These are phyloP conservation scores for Phaeotremella skinneri DNA, from an alignment of 768 basidiomycete genomes.

Conservation along the genomic window DNA sequence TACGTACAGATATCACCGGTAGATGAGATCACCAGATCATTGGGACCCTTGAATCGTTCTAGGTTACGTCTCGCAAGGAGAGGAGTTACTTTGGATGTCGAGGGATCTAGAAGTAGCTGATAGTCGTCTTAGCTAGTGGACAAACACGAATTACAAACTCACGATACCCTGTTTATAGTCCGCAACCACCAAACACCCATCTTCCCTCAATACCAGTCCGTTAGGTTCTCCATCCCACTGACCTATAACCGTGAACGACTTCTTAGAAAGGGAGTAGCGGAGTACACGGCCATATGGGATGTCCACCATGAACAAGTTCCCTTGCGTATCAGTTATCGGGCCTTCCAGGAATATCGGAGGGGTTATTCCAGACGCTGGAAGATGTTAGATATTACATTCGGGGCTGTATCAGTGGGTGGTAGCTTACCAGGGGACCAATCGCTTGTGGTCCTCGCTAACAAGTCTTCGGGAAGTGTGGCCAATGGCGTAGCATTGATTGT, in stretches of 20 bases:
- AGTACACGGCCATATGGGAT: constrained; percentile 25
- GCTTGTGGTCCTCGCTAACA: background rate
- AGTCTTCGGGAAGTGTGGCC: constrained; percentile 8
- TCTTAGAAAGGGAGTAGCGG: background rate
- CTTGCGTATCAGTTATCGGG: constrained; percentile 23
- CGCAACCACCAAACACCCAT: constrained; percentile 23
- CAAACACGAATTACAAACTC: constrained; percentile 2
- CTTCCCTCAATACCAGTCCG: constrained; percentile 19
- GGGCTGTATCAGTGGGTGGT: background rate
- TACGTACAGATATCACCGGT: constrained; percentile 27
- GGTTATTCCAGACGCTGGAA: constrained; percentile 1
- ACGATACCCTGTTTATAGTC: constrained; percentile 31
- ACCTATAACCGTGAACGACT: constrained; percentile 5
- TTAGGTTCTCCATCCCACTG: constrained; percentile 28
- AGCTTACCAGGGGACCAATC: background rate
- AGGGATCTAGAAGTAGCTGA: constrained; percentile 19
- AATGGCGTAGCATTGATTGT: constrained; percentile 5
- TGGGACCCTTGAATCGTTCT: constrained; percentile 28
- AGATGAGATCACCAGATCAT: constrained; percentile 21
- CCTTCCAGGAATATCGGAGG: constrained; percentile 27
- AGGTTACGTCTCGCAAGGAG: constrained; percentile 20
- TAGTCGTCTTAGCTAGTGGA: background rate
- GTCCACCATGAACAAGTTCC: constrained; percentile 25
- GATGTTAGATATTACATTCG: background rate
- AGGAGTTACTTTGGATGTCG: constrained; percentile 9